Base-by-base conservation (phyloP, 2,329 filamentous ascomycete genomes). In the Chaetomiaceae sp. region DNA sequence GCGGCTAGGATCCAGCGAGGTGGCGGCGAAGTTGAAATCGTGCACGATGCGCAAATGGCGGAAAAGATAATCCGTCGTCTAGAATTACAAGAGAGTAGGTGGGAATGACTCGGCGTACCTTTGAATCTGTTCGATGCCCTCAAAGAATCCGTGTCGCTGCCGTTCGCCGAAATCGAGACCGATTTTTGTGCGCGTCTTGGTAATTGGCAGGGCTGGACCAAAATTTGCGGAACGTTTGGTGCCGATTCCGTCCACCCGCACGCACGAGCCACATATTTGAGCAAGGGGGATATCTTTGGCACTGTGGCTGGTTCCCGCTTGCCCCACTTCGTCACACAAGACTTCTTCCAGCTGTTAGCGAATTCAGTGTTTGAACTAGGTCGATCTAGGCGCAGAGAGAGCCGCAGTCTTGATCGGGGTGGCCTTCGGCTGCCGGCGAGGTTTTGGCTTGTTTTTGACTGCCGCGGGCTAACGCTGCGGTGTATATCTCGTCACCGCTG, bases 131-230 rank as follows among this genome's bases (percentile, higher is more conserved):
- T 56, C 51, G 43, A 55, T 54, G 58, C 61, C 60, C 60, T 62
- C 61, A 61, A 63, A 62, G 61, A 59, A 56, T 63, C 60, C 52
- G 55, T 58, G 61, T 63, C 61, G 55, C 55, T 58, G 55, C 59
- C 58, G 58, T 60, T 60, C 60, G 51, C 57, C 61, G 61, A 62
- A 60, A 61, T 61, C 60, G 25, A 56, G 61, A 58, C 60, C 55
- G 58, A 61, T 58, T 63, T 63, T 63, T 61, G 60, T 63, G 61
- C 57, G 61, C 57, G 56, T 49, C 51, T 51, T 50, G 56, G 57
- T 59, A 62, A 62, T 63, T 61, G 61, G 61, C 61, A 63, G 61
- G 61, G 61, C 61, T 62, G 55, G 36, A 41, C 50, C 54, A 62
- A 61, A 61, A 60, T 61, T 62, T 59, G 53, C 61, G 60, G 61